Percentiles rank a stretch among this genome's conserved stretches.
These are phyloP conservation scores for Dalbergia cultrata DNA, from an alignment of 306 rosid species.

Conservation along the genomic window DNA sequence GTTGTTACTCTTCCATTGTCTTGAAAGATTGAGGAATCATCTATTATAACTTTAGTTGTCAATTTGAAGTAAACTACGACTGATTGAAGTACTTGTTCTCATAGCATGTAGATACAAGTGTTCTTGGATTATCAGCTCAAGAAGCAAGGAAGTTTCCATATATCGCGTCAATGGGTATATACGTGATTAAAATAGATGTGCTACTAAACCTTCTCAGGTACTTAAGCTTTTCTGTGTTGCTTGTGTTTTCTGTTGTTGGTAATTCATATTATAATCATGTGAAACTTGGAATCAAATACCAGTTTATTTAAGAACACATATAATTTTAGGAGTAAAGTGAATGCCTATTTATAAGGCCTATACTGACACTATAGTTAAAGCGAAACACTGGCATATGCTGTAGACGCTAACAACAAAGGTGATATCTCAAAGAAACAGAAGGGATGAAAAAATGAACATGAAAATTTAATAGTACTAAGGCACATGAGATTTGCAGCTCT, in stretches of 20 bases:
- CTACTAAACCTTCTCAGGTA: slow-evolving; percentile 64
- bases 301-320: slow-evolving; percentile 1
- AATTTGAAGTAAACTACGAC: slow-evolving; percentile 28
- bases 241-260: slow-evolving; percentile 2
- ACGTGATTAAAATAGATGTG: slow-evolving; percentile 60
- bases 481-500: not conserved
- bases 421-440: not conserved
- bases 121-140: slow-evolving; percentile 57
- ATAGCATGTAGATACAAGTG: slow-evolving; percentile 61
- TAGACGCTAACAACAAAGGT: not conserved
- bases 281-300: not conserved
- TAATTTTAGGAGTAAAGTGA: slow-evolving; percentile 1
- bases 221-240: slow-evolving; percentile 22
- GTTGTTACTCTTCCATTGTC: slow-evolving; percentile 52
- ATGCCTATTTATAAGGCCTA: not conserved
- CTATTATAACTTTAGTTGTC: slow-evolving; percentile 22
- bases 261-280: too few species aligned
- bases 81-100: slow-evolving; percentile 45
- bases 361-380: not conserved
- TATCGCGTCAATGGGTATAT: slow-evolving; percentile 67
- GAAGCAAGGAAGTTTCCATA: slow-evolving; percentile 59
- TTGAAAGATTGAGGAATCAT: slow-evolving; percentile 28
- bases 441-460: not conserved
- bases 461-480: not conserved
- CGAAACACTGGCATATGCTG: not conserved